Conservation (phyloP, 2,329 filamentous ascomycete species). For the Fusarium concolor region DNA sequence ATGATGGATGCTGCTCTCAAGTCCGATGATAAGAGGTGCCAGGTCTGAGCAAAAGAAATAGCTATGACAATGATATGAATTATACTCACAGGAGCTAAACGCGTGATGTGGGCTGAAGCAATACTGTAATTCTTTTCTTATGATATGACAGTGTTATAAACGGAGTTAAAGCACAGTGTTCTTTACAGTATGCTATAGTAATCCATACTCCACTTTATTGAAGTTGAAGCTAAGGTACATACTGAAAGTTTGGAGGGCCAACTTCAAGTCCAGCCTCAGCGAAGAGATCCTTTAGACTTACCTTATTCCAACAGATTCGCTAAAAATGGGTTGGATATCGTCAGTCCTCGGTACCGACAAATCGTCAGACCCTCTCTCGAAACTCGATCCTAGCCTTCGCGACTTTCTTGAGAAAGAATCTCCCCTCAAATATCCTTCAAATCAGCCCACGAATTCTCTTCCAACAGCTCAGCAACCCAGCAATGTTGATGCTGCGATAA, state of each 20-base stretch:
- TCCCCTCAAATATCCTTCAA: slow-evolving; percentile 72
- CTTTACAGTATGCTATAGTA: slow-evolving; percentile 29
- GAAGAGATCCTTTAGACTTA: background rate
- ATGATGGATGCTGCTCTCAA: slow-evolving; percentile 8
- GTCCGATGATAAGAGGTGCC: background rate
- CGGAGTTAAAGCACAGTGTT: slow-evolving; percentile 28
- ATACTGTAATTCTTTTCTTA: background rate
- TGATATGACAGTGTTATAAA: background rate
- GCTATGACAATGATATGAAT: slow-evolving; percentile 5
- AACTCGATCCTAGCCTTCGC: slow-evolving; percentile 84
- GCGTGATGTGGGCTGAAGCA: background rate
- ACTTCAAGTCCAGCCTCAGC: slow-evolving; percentile 17
- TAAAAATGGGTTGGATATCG: slow-evolving; percentile 68
- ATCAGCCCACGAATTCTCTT: slow-evolving; percentile 39
- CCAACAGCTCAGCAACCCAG: slow-evolving; percentile 15
- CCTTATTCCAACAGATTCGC: background rate
- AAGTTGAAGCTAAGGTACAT: slow-evolving; percentile 26
- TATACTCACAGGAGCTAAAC: background rate
- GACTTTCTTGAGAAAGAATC: slow-evolving; percentile 88
- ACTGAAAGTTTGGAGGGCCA: slow-evolving; percentile 26
- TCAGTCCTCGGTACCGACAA: slow-evolving; percentile 63
- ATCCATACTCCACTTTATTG: slow-evolving; percentile 36
- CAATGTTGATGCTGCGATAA: slow-evolving; percentile 27
- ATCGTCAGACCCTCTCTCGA: slow-evolving; percentile 70
- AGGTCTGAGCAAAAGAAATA: slow-evolving; percentile 3